Conservation (phyloP, 305 asterid genomes). For the Solanum hybrid region DNA sequence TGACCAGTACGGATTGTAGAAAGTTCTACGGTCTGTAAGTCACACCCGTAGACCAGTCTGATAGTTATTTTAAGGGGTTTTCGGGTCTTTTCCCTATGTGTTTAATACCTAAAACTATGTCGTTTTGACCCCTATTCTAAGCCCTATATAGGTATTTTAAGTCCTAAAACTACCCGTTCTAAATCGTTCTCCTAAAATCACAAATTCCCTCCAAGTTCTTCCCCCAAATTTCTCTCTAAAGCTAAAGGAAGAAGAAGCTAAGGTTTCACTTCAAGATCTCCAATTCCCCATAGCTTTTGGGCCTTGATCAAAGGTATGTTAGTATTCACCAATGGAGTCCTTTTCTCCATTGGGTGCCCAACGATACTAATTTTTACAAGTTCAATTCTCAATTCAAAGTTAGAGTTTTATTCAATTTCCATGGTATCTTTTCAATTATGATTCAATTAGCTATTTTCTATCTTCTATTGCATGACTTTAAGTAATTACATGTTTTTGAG, state of each 20-base stretch:
- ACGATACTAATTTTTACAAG: background rate
- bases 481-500: background rate
- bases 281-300: background rate
- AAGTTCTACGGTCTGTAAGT: background rate
- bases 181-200: background rate
- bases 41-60: no score
- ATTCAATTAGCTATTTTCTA: no score
- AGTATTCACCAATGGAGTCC: background rate
- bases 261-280: background rate
- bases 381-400: background rate
- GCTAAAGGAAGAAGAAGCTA: background rate
- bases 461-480: background rate
- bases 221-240: no score
- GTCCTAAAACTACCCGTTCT: background rate
- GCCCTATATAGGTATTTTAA: background rate
- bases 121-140: background rate
- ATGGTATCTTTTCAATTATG: background rate
- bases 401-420: background rate
- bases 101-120: background rate
- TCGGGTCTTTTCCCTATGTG: background rate
- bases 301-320: background rate
- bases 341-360: background rate
- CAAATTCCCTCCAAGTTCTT: background rate
- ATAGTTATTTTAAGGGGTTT: no score
- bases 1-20: background rate